Evolutionary conservation across 208 protist species (phyloP).

Genomic region (Blechomonas ayalai): DNA sequence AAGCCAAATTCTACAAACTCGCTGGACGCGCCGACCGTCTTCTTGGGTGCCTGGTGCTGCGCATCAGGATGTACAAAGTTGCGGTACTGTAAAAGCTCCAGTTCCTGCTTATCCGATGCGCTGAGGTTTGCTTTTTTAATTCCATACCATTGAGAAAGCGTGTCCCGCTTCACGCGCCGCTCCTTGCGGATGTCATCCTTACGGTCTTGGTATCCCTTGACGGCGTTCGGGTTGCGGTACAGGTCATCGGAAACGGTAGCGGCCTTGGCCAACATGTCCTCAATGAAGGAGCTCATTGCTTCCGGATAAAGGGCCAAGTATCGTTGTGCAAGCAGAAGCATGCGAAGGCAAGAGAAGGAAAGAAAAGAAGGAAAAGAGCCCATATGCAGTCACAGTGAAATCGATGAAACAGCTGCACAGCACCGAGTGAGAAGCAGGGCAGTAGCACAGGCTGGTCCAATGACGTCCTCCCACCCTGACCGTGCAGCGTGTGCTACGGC

Average conservation of each 20-base stretch:
- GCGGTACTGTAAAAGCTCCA: constrained; percentile 83
- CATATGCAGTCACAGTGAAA: background rate
- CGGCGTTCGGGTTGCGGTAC: constrained; percentile 44
- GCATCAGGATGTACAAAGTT: constrained; percentile 78
- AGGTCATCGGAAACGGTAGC: constrained; percentile 61
- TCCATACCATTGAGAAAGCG: constrained; percentile 83
- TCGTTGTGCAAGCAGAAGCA: background rate
- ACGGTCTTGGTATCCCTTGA: constrained; percentile 60
- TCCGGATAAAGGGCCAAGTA: constrained; percentile 1
- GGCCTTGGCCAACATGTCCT: constrained; percentile 83
- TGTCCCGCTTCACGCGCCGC: constrained; percentile 60
- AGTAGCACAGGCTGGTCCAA: background rate
- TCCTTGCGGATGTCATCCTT: constrained; percentile 63
- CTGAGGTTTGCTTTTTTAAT: constrained; percentile 63
- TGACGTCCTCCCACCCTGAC: background rate
- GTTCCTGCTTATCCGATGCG: constrained; percentile 53
- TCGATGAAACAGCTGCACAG: background rate
- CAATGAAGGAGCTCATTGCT: constrained; percentile 24
- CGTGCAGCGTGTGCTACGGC: background rate
- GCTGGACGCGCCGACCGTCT: constrained; percentile 22
- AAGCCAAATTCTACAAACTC: constrained; percentile 89
- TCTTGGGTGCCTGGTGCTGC: constrained; percentile 79
- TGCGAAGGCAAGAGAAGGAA: background rate
- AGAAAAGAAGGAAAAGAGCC: constrained; percentile 9
- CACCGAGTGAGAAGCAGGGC: constrained; percentile 3